Evolutionary conservation across 2,329 filamentous ascomycete species (phyloP), one percentile per base, ranked within the genome.

Genomic region (Paracorniculantispora psalliotae): DNA sequence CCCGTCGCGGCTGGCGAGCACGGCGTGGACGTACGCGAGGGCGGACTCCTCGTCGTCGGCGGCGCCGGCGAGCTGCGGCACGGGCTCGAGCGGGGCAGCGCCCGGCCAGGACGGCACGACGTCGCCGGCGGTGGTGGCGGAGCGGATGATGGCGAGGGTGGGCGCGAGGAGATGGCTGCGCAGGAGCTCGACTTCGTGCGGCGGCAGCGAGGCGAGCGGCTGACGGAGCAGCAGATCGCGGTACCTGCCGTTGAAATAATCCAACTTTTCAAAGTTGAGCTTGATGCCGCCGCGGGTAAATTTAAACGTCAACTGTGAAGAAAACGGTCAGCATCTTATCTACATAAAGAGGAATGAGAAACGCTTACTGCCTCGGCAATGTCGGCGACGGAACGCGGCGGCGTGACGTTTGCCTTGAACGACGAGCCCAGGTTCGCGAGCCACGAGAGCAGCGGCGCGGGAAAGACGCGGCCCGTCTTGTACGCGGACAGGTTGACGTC

Each of bases 221-320:
- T 67, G 62, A 43, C 64, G 63, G 43, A 76, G 65, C 26, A 75
- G 67, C 6, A 70, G 65, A 30, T 69, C 70, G 19, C 71, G 66
- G 68, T 93, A 90, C 49, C 83, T 81, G 65, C 83, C 85, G 68
- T 97, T 91, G 51, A 97, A 81, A 71, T 87, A 91, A 66, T 84
- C 82, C 17, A 97, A 81, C 69, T 97, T 99, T 51, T 86, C 84
- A 53, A 87, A 82, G 21, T 89, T 86, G 19, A 97, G 90, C 15
- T 89, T 88, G 7, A 92, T 91, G 70, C 97, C 92, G 10, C 93
- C 93, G 66, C 89, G 90, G 3, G 92, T 97, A 74, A 97, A 96
- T 68, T 91, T 92, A 64, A 96, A 80, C 48, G 87, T 85, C 69
- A 97, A 93, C 83, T 91, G 61, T 17, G 13, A 17, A n/a, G n/a